phyloP scores from a whole-genome alignment of 1,139 yeast species.

The Diutina siamensis region DNA sequence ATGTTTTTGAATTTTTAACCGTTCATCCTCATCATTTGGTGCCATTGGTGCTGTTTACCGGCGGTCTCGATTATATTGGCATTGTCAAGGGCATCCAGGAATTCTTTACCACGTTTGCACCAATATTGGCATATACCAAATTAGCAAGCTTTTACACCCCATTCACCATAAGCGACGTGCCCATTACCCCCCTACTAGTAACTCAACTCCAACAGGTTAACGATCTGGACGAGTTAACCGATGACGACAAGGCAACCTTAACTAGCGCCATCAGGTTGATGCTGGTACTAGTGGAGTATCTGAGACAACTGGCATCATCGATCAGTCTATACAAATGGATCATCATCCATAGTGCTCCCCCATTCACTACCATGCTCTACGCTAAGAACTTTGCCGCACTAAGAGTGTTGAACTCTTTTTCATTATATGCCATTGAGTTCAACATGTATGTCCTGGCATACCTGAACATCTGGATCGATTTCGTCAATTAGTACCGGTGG shows the following conservation, averaged over 20 bases:
- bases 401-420: not conserved
- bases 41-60: not conserved
- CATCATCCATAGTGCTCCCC: not conserved
- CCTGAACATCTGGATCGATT: constrained; percentile 2
- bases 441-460: constrained; percentile 4
- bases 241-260: not conserved
- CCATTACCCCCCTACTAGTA: not conserved
- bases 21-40: not conserved
- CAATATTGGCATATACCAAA: not conserved
- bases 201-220: not conserved
- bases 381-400: not conserved
- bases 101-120: constrained; percentile 1
- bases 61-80: not conserved
- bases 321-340: not conserved
- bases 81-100: not conserved
- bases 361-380: not conserved
- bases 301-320: not conserved
- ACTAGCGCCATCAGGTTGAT: not conserved
- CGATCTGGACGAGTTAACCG: not conserved
- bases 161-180: not conserved
- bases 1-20: not conserved
- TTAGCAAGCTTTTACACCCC: not conserved
- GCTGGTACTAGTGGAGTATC: not conserved
- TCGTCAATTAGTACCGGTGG: not conserved
- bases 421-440: not conserved